Evolutionary conservation across 2,329 filamentous ascomycete species (phyloP), one percentile per base, ranked within the genome.

Genomic region (Diaporthe sp.): DNA sequence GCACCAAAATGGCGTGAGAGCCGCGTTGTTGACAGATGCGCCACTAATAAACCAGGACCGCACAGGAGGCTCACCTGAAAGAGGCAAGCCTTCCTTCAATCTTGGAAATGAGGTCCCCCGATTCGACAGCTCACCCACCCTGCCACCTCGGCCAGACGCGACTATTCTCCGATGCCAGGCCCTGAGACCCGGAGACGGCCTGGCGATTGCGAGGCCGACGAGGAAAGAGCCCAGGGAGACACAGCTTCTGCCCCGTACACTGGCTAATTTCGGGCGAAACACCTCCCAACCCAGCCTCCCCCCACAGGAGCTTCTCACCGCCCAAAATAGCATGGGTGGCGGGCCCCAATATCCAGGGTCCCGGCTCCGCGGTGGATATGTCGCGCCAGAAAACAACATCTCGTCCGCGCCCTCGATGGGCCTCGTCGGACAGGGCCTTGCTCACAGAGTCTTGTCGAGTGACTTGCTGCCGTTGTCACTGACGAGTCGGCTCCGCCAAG

Each of bases 1-100:
- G 42, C 69, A 63, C 56, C 69, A 63, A 63, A 63, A 71, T 63
- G 69, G 69, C 69, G 56, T 61, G 69, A 71, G 69, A 66, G 63
- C 44, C 63, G 44, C 63, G 22, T 37, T 66, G 32, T 66, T 66
- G 63, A 51, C 63, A 66, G 63, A 50, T 66, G 63, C 63, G 63
- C 63, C 61, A 66, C 61, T 66, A 39, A 53, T 68, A 53, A 51
- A 13, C 27, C 61, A 66, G 61, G 61, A 66, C 44, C 44, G 37
- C 25, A 12, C 69, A 63, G 56, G 70, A 71, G 32, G 44, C 32
- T 61, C 70, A 61, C 56, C 70, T 61, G 56, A 63, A 63, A 71
- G 70, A 63, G 69, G 69, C 32, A 71, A 71, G 55, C 9, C 56
- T 53, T 61, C 69, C 69, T 71, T 63, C 69, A 71, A 71, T 61